A percentile compares a stretch with the other conserved stretches of the same genome.
These are phyloP conservation scores for Platanthera guangdongensis DNA, from an alignment of 106 monocot species.

Conservation along the genomic window DNA sequence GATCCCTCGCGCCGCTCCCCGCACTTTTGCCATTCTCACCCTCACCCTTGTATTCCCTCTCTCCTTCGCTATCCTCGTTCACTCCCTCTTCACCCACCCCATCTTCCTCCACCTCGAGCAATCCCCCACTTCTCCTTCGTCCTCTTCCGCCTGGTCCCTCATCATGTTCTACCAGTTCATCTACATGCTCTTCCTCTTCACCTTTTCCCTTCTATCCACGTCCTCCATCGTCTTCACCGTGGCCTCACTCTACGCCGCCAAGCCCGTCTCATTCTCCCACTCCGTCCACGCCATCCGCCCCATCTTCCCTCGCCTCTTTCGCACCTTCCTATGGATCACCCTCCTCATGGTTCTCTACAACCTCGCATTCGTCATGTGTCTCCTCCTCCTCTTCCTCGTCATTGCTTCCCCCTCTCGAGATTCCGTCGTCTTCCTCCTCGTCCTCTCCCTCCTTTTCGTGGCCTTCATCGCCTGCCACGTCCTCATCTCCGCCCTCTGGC, in stretches of 20 bases:
- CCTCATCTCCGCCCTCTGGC: slow-evolving; percentile 71
- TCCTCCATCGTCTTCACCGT: slow-evolving; percentile 58
- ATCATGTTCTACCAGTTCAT: not conserved
- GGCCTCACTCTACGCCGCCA: slow-evolving; percentile 59
- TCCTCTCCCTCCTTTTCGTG: slow-evolving; percentile 17
- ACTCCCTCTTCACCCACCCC: slow-evolving; percentile 7
- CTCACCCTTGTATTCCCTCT: slow-evolving; percentile 10
- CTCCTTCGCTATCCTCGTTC: slow-evolving; percentile 13
- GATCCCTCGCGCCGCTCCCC: slow-evolving; percentile 15
- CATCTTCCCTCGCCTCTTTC: slow-evolving; percentile 8
- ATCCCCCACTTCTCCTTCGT: slow-evolving; percentile 1
- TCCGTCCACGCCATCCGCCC: slow-evolving; percentile 31
- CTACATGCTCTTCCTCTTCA: slow-evolving; percentile 7
- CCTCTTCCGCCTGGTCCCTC: not conserved
- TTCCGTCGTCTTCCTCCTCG: slow-evolving; percentile 17
- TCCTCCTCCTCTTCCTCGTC: slow-evolving; percentile 29
- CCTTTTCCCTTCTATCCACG: slow-evolving; percentile 69
- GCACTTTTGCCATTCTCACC: slow-evolving; percentile 11
- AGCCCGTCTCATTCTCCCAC: slow-evolving; percentile 42
- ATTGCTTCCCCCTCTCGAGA: slow-evolving; percentile 2
- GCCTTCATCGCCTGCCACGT: slow-evolving; percentile 49
- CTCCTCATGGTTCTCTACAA: slow-evolving; percentile 12
- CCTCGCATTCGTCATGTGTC: slow-evolving; percentile 18
- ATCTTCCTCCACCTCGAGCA: slow-evolving; percentile 12
- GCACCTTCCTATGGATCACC: slow-evolving; percentile 12